Conservation (phyloP, 805 yeast species). For the Starmerella scarabaei region DNA sequence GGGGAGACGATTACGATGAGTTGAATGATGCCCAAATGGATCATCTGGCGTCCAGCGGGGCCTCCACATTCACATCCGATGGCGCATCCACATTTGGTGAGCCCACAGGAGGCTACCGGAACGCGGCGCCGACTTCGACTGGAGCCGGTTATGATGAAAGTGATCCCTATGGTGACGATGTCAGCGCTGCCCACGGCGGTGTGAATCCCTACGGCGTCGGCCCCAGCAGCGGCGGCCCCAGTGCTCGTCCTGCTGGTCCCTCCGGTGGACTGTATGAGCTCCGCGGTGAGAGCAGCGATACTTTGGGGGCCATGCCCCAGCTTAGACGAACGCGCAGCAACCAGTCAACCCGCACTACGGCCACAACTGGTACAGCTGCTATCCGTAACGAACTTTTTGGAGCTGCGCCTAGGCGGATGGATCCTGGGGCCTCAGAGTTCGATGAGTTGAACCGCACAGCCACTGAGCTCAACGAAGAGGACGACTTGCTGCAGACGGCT, state of each 20-base stretch:
- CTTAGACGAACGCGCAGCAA: background rate
- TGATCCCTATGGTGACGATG: no score
- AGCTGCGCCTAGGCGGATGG: constrained; percentile 4
- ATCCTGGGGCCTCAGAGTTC: constrained; percentile 10
- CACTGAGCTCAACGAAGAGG: constrained; percentile 17
- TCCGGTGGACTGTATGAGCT: background rate
- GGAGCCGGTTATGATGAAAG: no score
- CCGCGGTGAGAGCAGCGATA: background rate
- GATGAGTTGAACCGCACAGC: constrained; percentile 24
- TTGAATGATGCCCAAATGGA: no score
- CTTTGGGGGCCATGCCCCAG: background rate
- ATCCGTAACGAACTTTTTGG: constrained; percentile 25
- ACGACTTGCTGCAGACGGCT: constrained; percentile 6
- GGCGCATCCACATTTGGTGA: no score
- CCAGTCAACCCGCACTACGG: background rate
- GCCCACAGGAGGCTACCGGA: no score
- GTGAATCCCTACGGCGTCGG: no score
- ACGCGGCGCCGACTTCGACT: no score
- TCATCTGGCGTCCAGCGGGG: no score
- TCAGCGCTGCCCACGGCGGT: no score
- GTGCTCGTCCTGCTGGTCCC: background rate
- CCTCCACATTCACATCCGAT: no score
- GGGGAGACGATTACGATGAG: no score
- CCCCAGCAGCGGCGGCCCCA: no score
- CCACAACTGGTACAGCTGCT: background rate